Percentiles rank a stretch among this genome's conserved stretches.
Evolutionary conservation across 2,329 filamentous ascomycete species (phyloP).

Genomic region (Apiospora phragmitis): DNA sequence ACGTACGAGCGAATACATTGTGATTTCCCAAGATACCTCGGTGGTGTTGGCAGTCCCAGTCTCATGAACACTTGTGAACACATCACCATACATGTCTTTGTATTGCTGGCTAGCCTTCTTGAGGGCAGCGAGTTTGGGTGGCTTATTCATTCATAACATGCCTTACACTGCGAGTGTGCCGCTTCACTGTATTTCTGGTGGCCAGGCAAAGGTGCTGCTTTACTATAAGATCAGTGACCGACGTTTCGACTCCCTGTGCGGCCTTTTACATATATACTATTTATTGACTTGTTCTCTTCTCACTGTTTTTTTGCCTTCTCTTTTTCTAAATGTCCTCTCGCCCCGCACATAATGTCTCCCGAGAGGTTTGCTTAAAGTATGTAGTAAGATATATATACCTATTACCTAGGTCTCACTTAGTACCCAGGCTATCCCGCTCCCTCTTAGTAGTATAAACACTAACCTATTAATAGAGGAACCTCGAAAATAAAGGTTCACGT

Average conservation of each 20-base stretch:
- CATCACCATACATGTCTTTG: not conserved
- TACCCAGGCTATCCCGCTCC: too few relatives aligned
- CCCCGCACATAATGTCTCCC: not conserved
- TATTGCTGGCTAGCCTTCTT: not conserved
- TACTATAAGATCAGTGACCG: not conserved
- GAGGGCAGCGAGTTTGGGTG: not conserved
- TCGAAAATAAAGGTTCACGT: too few relatives aligned
- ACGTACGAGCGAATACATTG: slow-evolving; percentile 14
- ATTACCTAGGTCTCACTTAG: too few relatives aligned
- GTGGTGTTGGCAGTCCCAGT: not conserved
- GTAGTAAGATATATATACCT: too few relatives aligned
- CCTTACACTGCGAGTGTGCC: not conserved
- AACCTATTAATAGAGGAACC: too few relatives aligned
- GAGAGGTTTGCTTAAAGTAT: too few relatives aligned
- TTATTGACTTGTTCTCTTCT: not conserved
- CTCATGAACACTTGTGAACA: not conserved
- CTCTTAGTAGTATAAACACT: too few relatives aligned
- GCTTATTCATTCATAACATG: not conserved
- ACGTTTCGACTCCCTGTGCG: not conserved
- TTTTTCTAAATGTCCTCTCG: too few relatives aligned
- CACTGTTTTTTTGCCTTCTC: not conserved
- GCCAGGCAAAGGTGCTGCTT: not conserved
- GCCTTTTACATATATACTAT: not conserved
- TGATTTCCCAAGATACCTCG: not conserved
- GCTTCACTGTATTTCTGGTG: not conserved